Base-by-base conservation (phyloP, 768 basidiomycete species). In the Tulasnella sp. region DNA sequence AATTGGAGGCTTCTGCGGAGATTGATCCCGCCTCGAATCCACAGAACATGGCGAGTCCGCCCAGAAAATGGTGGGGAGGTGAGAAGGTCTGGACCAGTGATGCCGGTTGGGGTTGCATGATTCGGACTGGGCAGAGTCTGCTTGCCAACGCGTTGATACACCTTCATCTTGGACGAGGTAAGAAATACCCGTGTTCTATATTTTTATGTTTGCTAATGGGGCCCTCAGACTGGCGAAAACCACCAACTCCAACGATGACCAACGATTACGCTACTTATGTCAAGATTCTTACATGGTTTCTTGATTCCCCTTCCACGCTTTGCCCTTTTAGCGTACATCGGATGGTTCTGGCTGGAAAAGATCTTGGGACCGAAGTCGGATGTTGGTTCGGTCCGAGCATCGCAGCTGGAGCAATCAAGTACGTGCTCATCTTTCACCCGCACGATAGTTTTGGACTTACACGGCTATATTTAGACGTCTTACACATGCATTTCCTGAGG, bases 321-420 rank as follows among this genome's bases (percentile, higher is more conserved):
- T 82, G 84, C 15, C 94, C 94, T 0, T 99, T 99, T 67, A 86
- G 87, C 62, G 88, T 99, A 6, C 94, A 99, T 69, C 79, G 90
- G 45, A 96, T 99, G 85, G 93, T 93, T 0, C 73, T 92, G 19
- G 85, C 92, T 0, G 94, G 94, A 0, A 93, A 97, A 66, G 85
- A 92, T 63, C 77, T 97, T 1, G 94, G 94, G 11, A 97, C 88
- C 60, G 88, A 91, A 62, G 86, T 97, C 0, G 94, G 94, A 0
- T 86, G 91, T 68, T 98, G 94, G 94, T 98, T 98, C 65, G 94
- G 94, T 0, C 94, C 94, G 0, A 93, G 88, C 66, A 91, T 88
- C 0, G 96, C 94, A n/a, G 92, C 93, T 6, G 92, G 93, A 35
- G 93, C 91, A 9, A 86, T 98, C 71, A 90, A 86, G 86, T 89